phyloP scores from a whole-genome alignment of 2,329 filamentous ascomycete genomes.

The Monilinia fructigena region DNA sequence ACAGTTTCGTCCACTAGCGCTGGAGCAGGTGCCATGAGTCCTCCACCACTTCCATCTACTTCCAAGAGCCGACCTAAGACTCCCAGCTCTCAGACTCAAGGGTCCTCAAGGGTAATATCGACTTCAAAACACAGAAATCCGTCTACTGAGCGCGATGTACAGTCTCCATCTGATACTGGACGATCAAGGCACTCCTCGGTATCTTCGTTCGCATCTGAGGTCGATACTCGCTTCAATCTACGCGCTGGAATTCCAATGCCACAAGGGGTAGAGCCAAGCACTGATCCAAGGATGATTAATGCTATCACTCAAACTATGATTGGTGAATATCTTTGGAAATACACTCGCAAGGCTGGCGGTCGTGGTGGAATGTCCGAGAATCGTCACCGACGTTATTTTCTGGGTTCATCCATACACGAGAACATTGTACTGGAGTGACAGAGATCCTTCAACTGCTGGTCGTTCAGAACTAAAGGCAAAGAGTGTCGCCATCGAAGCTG shows the following conservation, averaged over 20 bases:
- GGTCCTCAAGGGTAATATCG: conserved; percentile 42
- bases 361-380: conserved; percentile 85
- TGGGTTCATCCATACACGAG: conserved; percentile 98
- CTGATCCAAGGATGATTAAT: conserved; percentile 97
- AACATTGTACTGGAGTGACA: conserved; percentile 94
- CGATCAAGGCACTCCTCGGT: conserved; percentile 75
- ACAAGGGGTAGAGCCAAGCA: conserved; percentile 65
- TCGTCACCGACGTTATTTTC: conserved; percentile 93
- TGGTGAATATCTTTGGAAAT: conserved; percentile 98
- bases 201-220: conserved; percentile 91
- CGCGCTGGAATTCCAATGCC: conserved; percentile 54
- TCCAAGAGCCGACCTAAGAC: conserved; percentile 57
- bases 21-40: conserved; percentile 64
- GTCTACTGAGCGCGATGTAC: conserved; percentile 50
- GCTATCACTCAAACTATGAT: conserved; percentile 99
- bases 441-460: conserved; percentile 78
- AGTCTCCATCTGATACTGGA: conserved; percentile 46
- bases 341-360: conserved; percentile 91
- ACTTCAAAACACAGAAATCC: conserved; percentile 51
- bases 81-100: conserved; percentile 51
- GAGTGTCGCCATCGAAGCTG: conserved; percentile 87
- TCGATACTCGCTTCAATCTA: conserved; percentile 88
- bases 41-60: conserved; percentile 79
- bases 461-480: conserved; percentile 74
- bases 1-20: conserved; percentile 47